Conservation (phyloP, 352 stramenopile species). For the Phytophthora syringae region DNA sequence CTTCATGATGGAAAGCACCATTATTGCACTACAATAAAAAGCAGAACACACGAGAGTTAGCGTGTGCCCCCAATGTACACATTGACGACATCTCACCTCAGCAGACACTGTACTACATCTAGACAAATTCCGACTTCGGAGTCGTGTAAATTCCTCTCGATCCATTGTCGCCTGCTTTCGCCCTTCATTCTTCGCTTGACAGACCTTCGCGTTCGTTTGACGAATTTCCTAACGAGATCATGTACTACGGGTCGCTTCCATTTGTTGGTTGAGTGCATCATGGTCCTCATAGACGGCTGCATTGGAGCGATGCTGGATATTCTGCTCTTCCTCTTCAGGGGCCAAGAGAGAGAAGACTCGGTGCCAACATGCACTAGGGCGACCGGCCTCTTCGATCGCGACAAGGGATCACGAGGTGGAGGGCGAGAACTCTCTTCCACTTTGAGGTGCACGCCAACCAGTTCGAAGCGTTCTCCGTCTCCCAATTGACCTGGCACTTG, state of each 20-base stretch:
- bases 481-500: not conserved
- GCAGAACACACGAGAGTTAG: not conserved
- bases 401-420: constrained; percentile 18
- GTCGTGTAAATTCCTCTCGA: constrained; percentile 76
- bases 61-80: not conserved
- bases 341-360: constrained; percentile 15
- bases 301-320: constrained; percentile 21
- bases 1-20: constrained; percentile 68
- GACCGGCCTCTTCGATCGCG: constrained; percentile 31
- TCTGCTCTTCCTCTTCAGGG: constrained; percentile 25
- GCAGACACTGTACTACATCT: constrained; percentile 59
- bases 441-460: too few species aligned
- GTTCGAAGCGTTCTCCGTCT: constrained; percentile 1
- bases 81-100: constrained; percentile 42
- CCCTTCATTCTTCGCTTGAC: constrained; percentile 72
- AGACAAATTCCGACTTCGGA: constrained; percentile 60
- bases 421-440: constrained; percentile 18
- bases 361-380: constrained; percentile 26
- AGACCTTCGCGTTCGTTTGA: constrained; percentile 35
- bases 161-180: constrained; percentile 72
- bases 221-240: constrained; percentile 20
- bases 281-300: constrained; percentile 1
- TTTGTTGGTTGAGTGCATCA: constrained; percentile 14
- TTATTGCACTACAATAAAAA: constrained; percentile 39
- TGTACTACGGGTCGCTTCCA: constrained; percentile 23